phyloP scores from a whole-genome alignment of 2,329 filamentous ascomycete genomes.

The Curvularia hawaiiensis region DNA sequence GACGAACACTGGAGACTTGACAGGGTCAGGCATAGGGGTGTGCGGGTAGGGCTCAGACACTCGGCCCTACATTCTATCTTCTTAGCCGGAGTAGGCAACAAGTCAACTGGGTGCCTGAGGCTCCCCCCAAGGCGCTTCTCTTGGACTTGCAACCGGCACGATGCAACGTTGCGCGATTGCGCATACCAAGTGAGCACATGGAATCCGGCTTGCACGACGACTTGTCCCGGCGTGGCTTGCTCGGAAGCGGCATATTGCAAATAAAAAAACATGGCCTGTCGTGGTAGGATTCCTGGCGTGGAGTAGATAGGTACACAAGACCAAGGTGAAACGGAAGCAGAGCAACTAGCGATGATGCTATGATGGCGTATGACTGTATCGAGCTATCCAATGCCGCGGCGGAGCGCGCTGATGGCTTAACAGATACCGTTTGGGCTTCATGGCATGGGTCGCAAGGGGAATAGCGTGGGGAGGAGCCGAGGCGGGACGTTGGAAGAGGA shows the following conservation, averaged over 20 bases:
- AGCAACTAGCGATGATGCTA: constrained; percentile 27
- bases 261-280: constrained; percentile 8
- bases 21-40: constrained; percentile 4
- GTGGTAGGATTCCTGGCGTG: constrained; percentile 18
- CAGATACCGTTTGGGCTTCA: neutral
- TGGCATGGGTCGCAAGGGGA: constrained; percentile 1
- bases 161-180: constrained; percentile 33
- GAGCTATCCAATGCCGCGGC: constrained; percentile 24
- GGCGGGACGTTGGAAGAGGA: constrained; percentile 7
- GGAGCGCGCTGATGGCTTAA: constrained; percentile 15
- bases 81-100: neutral
- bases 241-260: constrained; percentile 19
- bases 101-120: constrained; percentile 18
- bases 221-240: constrained; percentile 15
- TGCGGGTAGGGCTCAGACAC: constrained; percentile 21
- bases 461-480: constrained; percentile 11
- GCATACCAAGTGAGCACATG: constrained; percentile 19
- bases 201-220: constrained; percentile 16
- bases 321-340: constrained; percentile 9
- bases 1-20: too few species aligned
- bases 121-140: constrained; percentile 13
- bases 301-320: constrained; percentile 15
- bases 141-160: constrained; percentile 20
- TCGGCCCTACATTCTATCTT: constrained; percentile 27
- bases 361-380: constrained; percentile 43